Evolutionary conservation across 768 basidiomycete genomes (phyloP).

Genomic region (Agrocybe chaxingu): DNA sequence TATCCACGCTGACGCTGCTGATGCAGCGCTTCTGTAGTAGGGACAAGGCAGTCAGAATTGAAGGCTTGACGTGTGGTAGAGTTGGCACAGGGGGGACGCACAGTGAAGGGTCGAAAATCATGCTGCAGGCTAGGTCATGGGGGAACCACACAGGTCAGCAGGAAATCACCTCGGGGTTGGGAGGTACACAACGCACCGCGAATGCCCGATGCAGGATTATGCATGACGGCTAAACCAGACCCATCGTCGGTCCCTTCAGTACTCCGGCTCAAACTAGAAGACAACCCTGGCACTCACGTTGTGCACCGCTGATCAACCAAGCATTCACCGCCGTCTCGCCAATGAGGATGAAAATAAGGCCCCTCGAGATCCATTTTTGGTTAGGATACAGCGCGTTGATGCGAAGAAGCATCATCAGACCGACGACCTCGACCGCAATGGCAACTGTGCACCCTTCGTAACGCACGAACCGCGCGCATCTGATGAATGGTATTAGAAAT

Average conservation of each 20-base stretch:
- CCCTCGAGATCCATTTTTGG: constrained; percentile 26
- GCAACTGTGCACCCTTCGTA: constrained; percentile 54
- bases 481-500: constrained; percentile 11
- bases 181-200: constrained; percentile 20
- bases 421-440: constrained; percentile 48
- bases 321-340: constrained; percentile 45
- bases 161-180: not conserved
- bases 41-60: constrained; percentile 3
- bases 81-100: constrained; percentile 11
- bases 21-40: constrained; percentile 27
- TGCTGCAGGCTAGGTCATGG: constrained; percentile 31
- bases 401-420: constrained; percentile 59
- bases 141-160: not conserved
- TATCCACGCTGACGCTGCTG: constrained; percentile 50
- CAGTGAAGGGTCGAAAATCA: constrained; percentile 38
- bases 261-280: not conserved
- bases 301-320: constrained; percentile 50
- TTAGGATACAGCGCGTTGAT: constrained; percentile 37
- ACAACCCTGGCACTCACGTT: constrained; percentile 35
- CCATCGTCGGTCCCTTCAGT: not conserved
- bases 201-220: constrained; percentile 35
- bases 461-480: constrained; percentile 44
- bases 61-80: no score
- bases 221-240: constrained; percentile 33
- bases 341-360: constrained; percentile 34